Evolutionary conservation across 495 filamentous ascomycete genomes (phyloP), one percentile per base, ranked within the genome.

Genomic region (Xylaria palmicola): DNA sequence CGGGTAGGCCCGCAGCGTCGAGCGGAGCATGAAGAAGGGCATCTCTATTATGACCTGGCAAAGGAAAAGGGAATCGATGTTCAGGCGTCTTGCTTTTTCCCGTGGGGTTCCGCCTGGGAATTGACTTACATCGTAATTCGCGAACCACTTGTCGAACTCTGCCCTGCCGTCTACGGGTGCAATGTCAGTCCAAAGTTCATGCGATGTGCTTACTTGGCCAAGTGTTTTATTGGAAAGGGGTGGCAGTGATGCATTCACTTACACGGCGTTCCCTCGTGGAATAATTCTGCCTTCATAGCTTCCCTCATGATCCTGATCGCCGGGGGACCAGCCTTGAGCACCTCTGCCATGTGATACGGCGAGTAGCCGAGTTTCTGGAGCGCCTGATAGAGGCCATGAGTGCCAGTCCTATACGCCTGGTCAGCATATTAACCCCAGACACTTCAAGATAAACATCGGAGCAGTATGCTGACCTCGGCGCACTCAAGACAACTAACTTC

Each of bases 141-240:
- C 68, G 27, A 69, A 66, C 68, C 67, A 68, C 48, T 71, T 71
- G 19, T 73, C 68, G 26, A 69, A 71, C 30, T 73, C 71, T 27
- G 55, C 63, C 30, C 62, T 64, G 34, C 62, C 64, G 36, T 71
- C 68, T 70, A 53, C 12, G 7, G 24, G 24, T 30, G n/a, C 34
- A 54, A 15, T 44, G 13, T 30, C 20, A 32, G 5, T 13, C 3
- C 40, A 9, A 8, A 48, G 57, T n/a, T 8, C n/a, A 24, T 27
- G 10, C 27, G 19, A 27, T 6, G 2, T 19, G 5, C n/a, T n/a
- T n/a, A n/a, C n/a, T n/a, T n/a, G n/a, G n/a, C n/a, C n/a, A n/a
- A n/a, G 17, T 48, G 3, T 19, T 15, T 26, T 32, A 4, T n/a
- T 3, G 8, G 45, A 4, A 41, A 0, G 26, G 17, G 20, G 39